phyloP scores from a whole-genome alignment of 352 stramenopile species.

The Globisporangium rhizosaccharum region DNA sequence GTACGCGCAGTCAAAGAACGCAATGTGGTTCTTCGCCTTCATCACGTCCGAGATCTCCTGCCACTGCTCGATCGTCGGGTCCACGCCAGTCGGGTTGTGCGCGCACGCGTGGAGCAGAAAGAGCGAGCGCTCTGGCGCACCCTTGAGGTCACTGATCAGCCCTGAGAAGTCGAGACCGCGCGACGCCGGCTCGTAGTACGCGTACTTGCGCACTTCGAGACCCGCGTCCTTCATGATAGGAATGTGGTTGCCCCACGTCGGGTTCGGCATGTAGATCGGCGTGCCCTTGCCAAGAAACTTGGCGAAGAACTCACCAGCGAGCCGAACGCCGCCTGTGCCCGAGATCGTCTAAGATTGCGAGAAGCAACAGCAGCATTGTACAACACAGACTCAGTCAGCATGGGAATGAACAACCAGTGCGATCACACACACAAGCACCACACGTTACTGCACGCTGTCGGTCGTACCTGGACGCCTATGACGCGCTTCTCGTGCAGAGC shows the following conservation, averaged over 20 bases:
- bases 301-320: constrained; percentile 95
- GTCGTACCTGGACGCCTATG: constrained; percentile 87
- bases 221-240: constrained; percentile 89
- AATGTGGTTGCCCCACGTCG: constrained; percentile 99
- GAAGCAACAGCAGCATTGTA: too few species aligned
- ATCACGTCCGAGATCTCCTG: constrained; percentile 93
- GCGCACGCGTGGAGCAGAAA: constrained; percentile 99
- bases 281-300: constrained; percentile 83
- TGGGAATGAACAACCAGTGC: background rate
- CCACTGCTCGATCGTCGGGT: constrained; percentile 98
- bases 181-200: constrained; percentile 83
- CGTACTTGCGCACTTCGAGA: constrained; percentile 75
- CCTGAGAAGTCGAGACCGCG: constrained; percentile 91
- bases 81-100: constrained; percentile 98
- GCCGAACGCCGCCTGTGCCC: constrained; percentile 95
- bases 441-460: background rate
- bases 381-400: background rate
- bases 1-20: constrained; percentile 99
- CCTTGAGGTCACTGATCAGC: constrained; percentile 94
- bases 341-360: constrained; percentile 89
- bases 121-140: constrained; percentile 90
- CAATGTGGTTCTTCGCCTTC: constrained; percentile 94
- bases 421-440: background rate
- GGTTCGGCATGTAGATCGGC: constrained; percentile 97
- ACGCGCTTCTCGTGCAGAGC: constrained; percentile 90